A percentile compares a stretch with the other conserved stretches of the same genome.
phyloP scores from a whole-genome alignment of 306 rosid genomes.

The Bauhinia variegata region DNA sequence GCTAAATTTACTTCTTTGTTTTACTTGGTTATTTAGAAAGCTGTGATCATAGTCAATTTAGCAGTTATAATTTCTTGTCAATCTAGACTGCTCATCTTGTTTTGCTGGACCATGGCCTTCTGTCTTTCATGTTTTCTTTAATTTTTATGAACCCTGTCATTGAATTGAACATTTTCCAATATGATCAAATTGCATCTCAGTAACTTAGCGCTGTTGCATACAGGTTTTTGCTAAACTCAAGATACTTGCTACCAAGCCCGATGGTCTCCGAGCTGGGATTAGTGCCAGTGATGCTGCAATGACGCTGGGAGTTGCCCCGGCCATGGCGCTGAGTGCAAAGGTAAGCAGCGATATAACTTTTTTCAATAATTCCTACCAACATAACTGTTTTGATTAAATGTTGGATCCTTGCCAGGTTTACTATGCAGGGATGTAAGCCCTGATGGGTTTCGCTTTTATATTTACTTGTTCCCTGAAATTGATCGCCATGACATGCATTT shows the following conservation, averaged over 20 bases:
- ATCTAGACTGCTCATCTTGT: neutral
- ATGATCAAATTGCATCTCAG: slow-evolving; percentile 29
- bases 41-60: neutral
- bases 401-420: slow-evolving; percentile 63
- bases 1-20: too few relatives aligned
- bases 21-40: neutral
- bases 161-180: neutral
- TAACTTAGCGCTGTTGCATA: slow-evolving; percentile 32
- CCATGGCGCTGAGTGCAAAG: slow-evolving; percentile 98
- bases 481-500: slow-evolving; percentile 56
- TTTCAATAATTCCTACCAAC: slow-evolving; percentile 12
- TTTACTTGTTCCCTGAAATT: slow-evolving; percentile 73
- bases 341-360: slow-evolving; percentile 41
- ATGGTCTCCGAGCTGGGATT: slow-evolving; percentile 77
- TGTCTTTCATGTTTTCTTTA: too few relatives aligned
- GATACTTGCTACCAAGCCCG: slow-evolving; percentile 70
- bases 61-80: neutral
- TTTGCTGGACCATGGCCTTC: too few relatives aligned
- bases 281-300: slow-evolving; percentile 97
- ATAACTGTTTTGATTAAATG: slow-evolving; percentile 25
- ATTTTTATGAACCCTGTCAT: too few relatives aligned
- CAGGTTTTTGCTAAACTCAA: slow-evolving; percentile 82
- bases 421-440: slow-evolving; percentile 94
- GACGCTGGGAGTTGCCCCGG: slow-evolving; percentile 89
- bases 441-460: slow-evolving; percentile 86